Base-by-base conservation (phyloP, 1,139 yeast species). In the Komagataea norvegica region DNA sequence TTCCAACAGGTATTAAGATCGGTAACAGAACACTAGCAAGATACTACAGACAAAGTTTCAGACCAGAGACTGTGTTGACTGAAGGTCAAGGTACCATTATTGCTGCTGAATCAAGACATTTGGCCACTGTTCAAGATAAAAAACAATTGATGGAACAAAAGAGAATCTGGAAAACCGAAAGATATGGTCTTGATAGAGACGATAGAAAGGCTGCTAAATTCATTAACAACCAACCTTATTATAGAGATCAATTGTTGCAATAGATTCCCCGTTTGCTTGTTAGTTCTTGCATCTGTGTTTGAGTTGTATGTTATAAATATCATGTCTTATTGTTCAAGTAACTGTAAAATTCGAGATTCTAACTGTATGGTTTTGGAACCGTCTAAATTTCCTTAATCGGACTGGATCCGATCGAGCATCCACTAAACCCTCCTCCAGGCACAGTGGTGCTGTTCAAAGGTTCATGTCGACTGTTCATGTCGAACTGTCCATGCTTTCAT, bases 71-170 rank as follows among this genome's bases (percentile, higher is more conserved):
- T 42, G 74, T 75, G 35, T 68, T 82, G 30, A 71, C 81, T 23
- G 96, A 88, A 58, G 97, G 96, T 33, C 96, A 87, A 64, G 93
- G 95, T 48, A 91, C 97, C 0, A 82, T 91, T 21, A 72, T 86
- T 56, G 95, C 96, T 24, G 96, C 96, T 3, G 96, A 89, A 57
- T 76, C 89, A 3, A 77, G 96, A 63, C 83, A 78, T 41, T 70
- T 81, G 65, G 67, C 77, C 47, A 59, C 67, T 25, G 65, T 74
- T 35, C 61, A 67, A 49, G 74, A 74, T 55, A 72, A 74, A 59
- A 61, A 71, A 47, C 74, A 73, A 41, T 65, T 77, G 36, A 75
- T 79, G 34, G 68, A 68, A 28, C 79, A 79, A 62, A 86, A 86
- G 73, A 73, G 85, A 56, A 76, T 72, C 8, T 88, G 96, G 97